phyloP scores from a whole-genome alignment of 1,139 yeast species.

The Geotrichum cucujoidarum region DNA sequence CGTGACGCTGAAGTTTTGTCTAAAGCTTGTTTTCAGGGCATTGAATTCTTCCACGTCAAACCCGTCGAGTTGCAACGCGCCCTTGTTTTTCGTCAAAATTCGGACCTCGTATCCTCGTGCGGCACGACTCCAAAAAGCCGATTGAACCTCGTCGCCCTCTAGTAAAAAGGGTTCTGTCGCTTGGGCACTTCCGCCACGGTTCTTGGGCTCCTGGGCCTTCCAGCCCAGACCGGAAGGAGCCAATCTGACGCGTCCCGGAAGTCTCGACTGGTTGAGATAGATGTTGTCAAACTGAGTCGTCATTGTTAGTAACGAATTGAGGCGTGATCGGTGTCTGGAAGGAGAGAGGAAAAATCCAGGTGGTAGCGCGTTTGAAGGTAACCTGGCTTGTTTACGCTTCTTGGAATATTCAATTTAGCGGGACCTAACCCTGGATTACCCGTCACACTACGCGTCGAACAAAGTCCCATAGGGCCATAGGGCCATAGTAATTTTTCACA shows the following conservation, averaged over 20 bases:
- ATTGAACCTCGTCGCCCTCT: conserved; percentile 75
- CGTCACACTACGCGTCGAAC: neutral
- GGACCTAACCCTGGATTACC: conserved; percentile 8
- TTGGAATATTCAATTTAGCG: neutral
- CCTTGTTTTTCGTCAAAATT: conserved; percentile 81
- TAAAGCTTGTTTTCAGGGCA: conserved; percentile 75
- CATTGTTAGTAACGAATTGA: conserved; percentile 2
- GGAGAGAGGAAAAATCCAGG: neutral
- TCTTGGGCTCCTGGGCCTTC: conserved; percentile 60
- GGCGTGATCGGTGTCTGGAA: neutral
- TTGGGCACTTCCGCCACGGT: conserved; percentile 49
- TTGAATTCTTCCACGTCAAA: conserved; percentile 79
- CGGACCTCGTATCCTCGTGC: conserved; percentile 86
- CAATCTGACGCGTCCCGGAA: conserved; percentile 84
- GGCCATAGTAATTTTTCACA: no score
- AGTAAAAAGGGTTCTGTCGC: conserved; percentile 71
- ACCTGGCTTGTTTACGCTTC: neutral
- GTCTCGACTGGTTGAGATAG: conserved; percentile 78
- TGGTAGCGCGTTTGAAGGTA: neutral
- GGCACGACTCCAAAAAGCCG: conserved; percentile 89
- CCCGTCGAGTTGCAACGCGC: conserved; percentile 86
- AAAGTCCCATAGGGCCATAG: neutral
- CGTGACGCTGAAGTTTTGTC: conserved; percentile 63
- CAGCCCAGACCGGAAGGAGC: conserved; percentile 96
- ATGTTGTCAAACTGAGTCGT: conserved; percentile 72